Percentiles rank a stretch among this genome's conserved stretches.
Evolutionary conservation across 2,329 filamentous ascomycete genomes (phyloP).

Genomic region (Ceratocystiopsis minuta): DNA sequence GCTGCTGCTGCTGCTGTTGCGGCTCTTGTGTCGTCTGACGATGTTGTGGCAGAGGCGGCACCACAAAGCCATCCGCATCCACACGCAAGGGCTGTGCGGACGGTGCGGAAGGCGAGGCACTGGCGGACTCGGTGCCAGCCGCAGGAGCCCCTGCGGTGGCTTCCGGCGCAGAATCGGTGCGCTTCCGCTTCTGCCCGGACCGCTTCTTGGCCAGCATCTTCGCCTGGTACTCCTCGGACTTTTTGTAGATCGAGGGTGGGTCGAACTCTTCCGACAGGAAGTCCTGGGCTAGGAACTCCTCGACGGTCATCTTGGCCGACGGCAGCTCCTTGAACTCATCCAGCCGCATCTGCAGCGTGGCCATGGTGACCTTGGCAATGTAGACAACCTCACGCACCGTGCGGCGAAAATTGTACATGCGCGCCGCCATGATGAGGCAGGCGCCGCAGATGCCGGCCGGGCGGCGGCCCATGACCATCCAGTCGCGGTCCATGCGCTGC

Average conservation of each 20-base stretch:
- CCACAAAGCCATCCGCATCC: conserved; percentile 53
- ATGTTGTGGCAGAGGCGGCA: conserved; percentile 31
- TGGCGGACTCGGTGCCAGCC: no score
- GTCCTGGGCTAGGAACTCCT: conserved; percentile 57
- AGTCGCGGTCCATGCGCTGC: conserved; percentile 85
- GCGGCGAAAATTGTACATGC: conserved; percentile 95
- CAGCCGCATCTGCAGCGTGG: conserved; percentile 79
- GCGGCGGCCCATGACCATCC: conserved; percentile 89
- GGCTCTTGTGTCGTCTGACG: conserved; percentile 4
- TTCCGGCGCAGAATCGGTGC: conserved; percentile 8
- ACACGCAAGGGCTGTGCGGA: background rate
- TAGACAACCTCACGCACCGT: conserved; percentile 94
- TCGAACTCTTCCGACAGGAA: conserved; percentile 37
- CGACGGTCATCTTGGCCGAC: conserved; percentile 68
- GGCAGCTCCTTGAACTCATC: conserved; percentile 83
- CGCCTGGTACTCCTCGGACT: conserved; percentile 40
- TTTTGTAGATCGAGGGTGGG: conserved; percentile 65
- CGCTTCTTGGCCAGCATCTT: conserved; percentile 30
- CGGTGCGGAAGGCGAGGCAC: no score
- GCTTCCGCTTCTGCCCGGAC: conserved; percentile 29
- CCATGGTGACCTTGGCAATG: conserved; percentile 87
- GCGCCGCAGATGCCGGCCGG: conserved; percentile 90
- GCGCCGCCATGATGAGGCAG: conserved; percentile 81
- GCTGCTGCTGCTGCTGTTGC: background rate
- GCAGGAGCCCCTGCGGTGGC: no score